Conservation (phyloP, 2,329 filamentous ascomycete genomes). For the Alternaria gaisen region DNA sequence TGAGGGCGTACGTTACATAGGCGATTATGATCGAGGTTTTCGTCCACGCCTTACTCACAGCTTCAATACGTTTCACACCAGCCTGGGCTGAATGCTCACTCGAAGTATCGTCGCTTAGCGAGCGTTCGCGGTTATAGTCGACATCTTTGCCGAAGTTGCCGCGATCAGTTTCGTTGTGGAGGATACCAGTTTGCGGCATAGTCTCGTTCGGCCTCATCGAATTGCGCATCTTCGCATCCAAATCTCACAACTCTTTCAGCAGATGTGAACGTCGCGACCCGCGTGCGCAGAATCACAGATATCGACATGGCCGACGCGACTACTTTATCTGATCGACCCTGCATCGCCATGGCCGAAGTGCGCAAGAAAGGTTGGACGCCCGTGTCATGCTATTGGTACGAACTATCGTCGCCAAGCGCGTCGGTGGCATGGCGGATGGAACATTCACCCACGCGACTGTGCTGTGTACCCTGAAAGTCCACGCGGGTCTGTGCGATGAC, state of each 20-base stretch:
- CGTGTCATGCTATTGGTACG: conserved; percentile 10
- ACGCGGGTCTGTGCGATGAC: conserved; percentile 8
- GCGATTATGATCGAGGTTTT: conserved; percentile 57
- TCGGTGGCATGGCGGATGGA: conserved; percentile 10
- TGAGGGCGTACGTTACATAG: conserved; percentile 51
- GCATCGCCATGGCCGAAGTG: conserved; percentile 7
- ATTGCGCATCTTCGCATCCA: conserved; percentile 16
- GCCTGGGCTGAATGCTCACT: conserved; percentile 46
- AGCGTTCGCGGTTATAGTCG: conserved; percentile 6
- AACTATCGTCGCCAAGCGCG: conserved; percentile 13
- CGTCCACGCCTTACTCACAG: conserved; percentile 60
- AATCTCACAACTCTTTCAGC: background rate
- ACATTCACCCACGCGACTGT: conserved; percentile 6
- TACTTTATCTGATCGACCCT: conserved; percentile 18
- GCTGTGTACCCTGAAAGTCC: background rate
- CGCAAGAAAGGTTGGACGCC: conserved; percentile 1
- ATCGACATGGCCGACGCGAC: background rate
- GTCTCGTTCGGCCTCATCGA: conserved; percentile 16
- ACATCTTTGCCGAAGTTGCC: conserved; percentile 17
- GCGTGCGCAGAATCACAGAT: background rate
- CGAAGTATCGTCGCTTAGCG: conserved; percentile 17
- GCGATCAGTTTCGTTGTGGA: conserved; percentile 10
- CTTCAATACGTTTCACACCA: conserved; percentile 60
- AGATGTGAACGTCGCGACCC: background rate
- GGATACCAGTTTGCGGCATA: background rate